These are phyloP conservation scores for Trichoderma arundinaceum DNA, from an alignment of 2,329 filamentous ascomycete genomes.

Conservation along the genomic window DNA sequence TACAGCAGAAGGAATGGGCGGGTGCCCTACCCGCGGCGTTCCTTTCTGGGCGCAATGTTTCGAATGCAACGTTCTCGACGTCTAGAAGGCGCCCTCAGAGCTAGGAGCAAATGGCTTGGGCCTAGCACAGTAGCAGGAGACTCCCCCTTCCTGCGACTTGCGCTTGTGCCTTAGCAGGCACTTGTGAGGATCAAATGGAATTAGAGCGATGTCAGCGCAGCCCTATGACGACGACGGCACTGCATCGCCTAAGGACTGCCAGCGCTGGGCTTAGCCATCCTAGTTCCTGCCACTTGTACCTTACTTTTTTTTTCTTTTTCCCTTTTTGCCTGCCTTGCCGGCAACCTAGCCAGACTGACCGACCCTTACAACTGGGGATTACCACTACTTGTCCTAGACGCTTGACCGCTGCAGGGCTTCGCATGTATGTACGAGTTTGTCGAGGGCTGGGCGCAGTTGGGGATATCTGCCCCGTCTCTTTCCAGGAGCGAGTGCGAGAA, in stretches of 20 bases:
- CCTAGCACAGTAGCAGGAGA: slow-evolving; percentile 5
- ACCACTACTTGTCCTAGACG: too few relatives aligned
- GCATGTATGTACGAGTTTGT: too few relatives aligned
- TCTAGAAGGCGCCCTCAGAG: slow-evolving; percentile 20
- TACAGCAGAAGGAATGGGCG: slow-evolving; percentile 24
- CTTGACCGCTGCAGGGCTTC: too few relatives aligned
- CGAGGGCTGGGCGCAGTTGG: too few relatives aligned
- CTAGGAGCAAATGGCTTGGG: slow-evolving; percentile 20
- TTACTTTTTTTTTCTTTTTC: not conserved
- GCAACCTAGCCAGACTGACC: slow-evolving; percentile 14
- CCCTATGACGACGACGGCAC: slow-evolving; percentile 38
- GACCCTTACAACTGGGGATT: not conserved
- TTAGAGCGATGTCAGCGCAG: slow-evolving; percentile 35
- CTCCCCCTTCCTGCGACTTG: not conserved
- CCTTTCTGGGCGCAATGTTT: slow-evolving; percentile 28
- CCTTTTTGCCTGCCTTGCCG: not conserved
- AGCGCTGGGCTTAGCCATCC: slow-evolving; percentile 11
- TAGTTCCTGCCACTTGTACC: slow-evolving; percentile 23
- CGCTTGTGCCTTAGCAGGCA: slow-evolving; percentile 16
- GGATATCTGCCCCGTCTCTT: too few relatives aligned
- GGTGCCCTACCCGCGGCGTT: slow-evolving; percentile 22
- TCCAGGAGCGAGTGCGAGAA: not conserved
- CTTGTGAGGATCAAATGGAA: slow-evolving; percentile 13
- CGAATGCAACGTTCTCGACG: slow-evolving; percentile 29
- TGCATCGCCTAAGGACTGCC: slow-evolving; percentile 25